Percentiles rank a stretch among this genome's conserved stretches.
phyloP scores from a whole-genome alignment of 192 early-diverging fungal genomes.

The Rhizoclosmatium sp. region DNA sequence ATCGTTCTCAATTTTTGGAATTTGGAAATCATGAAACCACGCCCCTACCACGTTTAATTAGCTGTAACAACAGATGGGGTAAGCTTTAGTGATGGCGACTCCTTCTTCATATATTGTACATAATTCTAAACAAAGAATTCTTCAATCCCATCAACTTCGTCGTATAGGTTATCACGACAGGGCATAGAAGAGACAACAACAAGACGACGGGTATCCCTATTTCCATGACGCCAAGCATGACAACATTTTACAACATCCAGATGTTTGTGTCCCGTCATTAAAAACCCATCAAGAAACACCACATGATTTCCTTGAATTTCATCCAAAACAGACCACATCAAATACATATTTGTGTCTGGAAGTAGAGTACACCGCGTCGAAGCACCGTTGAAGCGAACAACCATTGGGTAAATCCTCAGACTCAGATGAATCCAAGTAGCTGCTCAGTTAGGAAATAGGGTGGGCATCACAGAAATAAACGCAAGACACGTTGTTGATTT shows the following conservation, averaged over 20 bases:
- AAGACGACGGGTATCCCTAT: not conserved
- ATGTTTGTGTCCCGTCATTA: not conserved
- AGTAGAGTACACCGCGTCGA: not conserved
- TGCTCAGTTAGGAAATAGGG: not conserved
- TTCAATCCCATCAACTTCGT: not conserved
- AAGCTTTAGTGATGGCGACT: too few relatives aligned
- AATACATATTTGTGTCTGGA: not conserved
- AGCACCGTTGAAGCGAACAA: not conserved
- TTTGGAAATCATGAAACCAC: too few relatives aligned
- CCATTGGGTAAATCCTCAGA: not conserved
- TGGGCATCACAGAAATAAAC: slow-evolving; percentile 3
- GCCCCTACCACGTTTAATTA: too few relatives aligned
- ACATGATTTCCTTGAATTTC: not conserved
- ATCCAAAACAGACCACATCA: not conserved
- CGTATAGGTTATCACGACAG: not conserved
- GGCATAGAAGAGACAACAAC: not conserved
- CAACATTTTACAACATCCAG: not conserved
- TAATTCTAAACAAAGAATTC: slow-evolving; percentile 23
- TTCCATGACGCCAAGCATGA: not conserved
- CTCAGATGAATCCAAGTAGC: slow-evolving; percentile 13
- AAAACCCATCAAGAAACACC: slow-evolving; percentile 7
- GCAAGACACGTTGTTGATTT: slow-evolving; percentile 8
- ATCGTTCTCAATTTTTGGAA: too few relatives aligned
- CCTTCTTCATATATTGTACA: too few relatives aligned
- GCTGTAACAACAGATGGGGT: too few relatives aligned